Evolutionary conservation across 257 asterid species (phyloP).

Genomic region (Fraxinus americana): DNA sequence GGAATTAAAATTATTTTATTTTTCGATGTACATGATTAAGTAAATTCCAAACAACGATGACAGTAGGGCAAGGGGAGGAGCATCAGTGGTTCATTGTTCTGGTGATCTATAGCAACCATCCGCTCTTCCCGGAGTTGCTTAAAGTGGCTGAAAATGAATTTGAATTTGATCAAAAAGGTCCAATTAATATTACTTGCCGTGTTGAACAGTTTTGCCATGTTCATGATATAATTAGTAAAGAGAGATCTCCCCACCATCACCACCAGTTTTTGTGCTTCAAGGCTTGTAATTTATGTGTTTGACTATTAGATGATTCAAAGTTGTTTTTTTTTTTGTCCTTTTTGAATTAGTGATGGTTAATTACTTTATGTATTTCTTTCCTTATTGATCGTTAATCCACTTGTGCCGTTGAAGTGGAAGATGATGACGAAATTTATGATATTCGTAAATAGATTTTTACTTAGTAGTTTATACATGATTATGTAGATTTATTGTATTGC

Average conservation of each 20-base stretch:
- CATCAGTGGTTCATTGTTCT: slow-evolving; percentile 56
- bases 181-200: slow-evolving; percentile 64
- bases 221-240: slow-evolving; percentile 46
- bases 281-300: slow-evolving; percentile 29
- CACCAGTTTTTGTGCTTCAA: slow-evolving; percentile 54
- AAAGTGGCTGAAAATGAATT: slow-evolving; percentile 69
- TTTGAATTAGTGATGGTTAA: no score
- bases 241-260: slow-evolving; percentile 37
- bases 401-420: background rate
- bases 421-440: background rate
- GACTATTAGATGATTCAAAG: background rate
- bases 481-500: no score
- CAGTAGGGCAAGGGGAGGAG: slow-evolving; percentile 57
- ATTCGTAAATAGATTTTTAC: background rate
- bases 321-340: background rate
- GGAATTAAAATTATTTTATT: no score
- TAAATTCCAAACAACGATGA: slow-evolving; percentile 25
- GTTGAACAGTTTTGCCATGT: slow-evolving; percentile 57
- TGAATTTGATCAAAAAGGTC: slow-evolving; percentile 60
- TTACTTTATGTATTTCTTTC: background rate
- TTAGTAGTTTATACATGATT: no score
- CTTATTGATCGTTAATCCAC: background rate
- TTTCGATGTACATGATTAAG: no score
- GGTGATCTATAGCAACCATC: slow-evolving; percentile 62
- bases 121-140: slow-evolving; percentile 52